Conservation (phyloP, 768 basidiomycete species). For the Trametes cubensis region DNA sequence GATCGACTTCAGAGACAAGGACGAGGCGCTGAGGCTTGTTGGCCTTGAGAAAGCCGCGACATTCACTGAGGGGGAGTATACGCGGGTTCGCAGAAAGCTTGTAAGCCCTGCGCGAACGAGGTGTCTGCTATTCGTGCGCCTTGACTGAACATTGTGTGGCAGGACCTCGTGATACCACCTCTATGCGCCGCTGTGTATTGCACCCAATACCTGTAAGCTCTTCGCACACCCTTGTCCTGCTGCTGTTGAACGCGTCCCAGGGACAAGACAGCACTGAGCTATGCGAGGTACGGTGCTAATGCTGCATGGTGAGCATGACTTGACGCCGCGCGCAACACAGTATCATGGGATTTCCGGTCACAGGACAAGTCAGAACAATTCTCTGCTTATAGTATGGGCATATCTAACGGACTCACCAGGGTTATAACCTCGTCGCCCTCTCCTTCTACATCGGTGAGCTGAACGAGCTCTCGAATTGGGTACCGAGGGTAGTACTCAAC, state of each 20-base stretch:
- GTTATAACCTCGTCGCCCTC: slow-evolving; percentile 67
- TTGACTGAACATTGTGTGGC: not conserved
- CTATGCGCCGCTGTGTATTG: slow-evolving; percentile 68
- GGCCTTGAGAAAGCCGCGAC: slow-evolving; percentile 50
- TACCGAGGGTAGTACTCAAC: not conserved
- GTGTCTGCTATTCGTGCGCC: not conserved
- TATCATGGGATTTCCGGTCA: slow-evolving; percentile 69
- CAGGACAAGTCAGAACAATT: slow-evolving; percentile 49
- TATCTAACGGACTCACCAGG: slow-evolving; percentile 34
- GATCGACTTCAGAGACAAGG: slow-evolving; percentile 40
- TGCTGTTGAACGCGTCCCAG: slow-evolving; percentile 33
- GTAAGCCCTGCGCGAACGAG: slow-evolving; percentile 36
- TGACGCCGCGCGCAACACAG: slow-evolving; percentile 32
- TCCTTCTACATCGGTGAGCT: slow-evolving; percentile 61
- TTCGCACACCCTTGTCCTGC: not conserved
- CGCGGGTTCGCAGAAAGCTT: slow-evolving; percentile 57
- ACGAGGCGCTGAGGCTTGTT: slow-evolving; percentile 65
- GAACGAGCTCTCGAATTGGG: not conserved
- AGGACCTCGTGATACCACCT: slow-evolving; percentile 58
- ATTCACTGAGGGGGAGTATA: slow-evolving; percentile 66
- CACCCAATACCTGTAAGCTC: slow-evolving; percentile 62
- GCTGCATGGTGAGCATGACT: not conserved
- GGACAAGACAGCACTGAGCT: slow-evolving; percentile 72
- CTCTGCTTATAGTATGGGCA: not conserved
- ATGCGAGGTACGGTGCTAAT: slow-evolving; percentile 51